phyloP scores from a whole-genome alignment of 208 protist genomes.

The Leishmania braziliensis region DNA sequence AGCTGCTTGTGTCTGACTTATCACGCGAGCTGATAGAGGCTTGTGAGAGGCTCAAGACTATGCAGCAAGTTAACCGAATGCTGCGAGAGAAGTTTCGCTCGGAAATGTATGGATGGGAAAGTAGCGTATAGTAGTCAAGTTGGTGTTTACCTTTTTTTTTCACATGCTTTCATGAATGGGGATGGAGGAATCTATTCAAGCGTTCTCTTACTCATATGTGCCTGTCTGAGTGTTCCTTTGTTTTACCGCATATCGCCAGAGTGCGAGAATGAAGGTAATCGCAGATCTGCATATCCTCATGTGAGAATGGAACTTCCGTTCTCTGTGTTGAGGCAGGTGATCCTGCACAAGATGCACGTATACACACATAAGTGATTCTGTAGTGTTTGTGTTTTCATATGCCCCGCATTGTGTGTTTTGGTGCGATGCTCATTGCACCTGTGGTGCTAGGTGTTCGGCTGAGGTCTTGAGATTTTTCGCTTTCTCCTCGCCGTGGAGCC shows the following conservation, averaged over 20 bases:
- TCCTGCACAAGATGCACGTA: neutral
- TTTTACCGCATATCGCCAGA: neutral
- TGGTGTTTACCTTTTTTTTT: neutral
- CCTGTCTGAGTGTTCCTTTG: neutral
- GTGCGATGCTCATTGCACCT: neutral
- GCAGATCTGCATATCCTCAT: neutral
- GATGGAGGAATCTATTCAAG: neutral
- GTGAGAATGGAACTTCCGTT: neutral
- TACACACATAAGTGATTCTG: neutral
- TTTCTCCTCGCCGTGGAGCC: no score
- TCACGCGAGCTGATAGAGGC: constrained; percentile 6
- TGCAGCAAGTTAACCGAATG: constrained; percentile 21
- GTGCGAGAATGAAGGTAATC: neutral
- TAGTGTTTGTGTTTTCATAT: no score
- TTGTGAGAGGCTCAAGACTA: constrained; percentile 7
- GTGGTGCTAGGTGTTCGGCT: neutral
- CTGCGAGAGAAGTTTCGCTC: constrained; percentile 27
- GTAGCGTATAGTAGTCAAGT: neutral
- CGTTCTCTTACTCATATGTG: neutral
- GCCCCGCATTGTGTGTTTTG: neutral
- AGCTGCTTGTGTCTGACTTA: constrained; percentile 3
- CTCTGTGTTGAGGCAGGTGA: neutral
- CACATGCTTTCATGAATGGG: neutral
- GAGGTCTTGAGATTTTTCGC: neutral
- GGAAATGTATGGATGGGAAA: neutral